These are phyloP conservation scores for Aspergillus luchuensis DNA, from an alignment of 2,329 filamentous ascomycete species.

Conservation along the genomic window DNA sequence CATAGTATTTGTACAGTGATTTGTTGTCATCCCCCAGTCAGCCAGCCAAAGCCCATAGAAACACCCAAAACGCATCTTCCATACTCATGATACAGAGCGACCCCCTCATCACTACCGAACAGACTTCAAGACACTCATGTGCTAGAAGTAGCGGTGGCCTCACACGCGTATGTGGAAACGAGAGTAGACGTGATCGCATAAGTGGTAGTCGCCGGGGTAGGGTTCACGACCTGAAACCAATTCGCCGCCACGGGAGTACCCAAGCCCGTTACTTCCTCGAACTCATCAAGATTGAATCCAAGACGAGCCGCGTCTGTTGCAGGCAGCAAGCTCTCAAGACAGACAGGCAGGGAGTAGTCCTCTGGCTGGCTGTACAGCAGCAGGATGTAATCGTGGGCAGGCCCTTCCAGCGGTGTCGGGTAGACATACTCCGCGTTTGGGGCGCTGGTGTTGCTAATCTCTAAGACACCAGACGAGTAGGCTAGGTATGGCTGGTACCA, in stretches of 20 bases:
- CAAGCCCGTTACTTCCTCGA: neutral
- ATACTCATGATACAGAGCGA: neutral
- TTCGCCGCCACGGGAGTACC: neutral
- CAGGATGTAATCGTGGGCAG: neutral
- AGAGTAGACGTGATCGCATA: neutral
- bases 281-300: neutral
- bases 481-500: neutral
- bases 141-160: neutral
- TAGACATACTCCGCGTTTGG: neutral
- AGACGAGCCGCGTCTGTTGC: neutral
- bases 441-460: neutral
- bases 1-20: neutral
- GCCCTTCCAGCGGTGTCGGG: neutral
- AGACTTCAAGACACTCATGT: neutral
- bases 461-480: neutral
- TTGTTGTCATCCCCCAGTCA: neutral
- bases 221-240: neutral
- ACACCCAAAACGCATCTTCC: neutral
- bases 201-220: neutral
- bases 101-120: neutral
- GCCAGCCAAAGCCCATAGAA: neutral
- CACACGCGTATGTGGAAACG: neutral
- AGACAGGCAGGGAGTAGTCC: neutral
- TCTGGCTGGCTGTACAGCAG: neutral
- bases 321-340: neutral